Percentiles rank a stretch among this genome's conserved stretches.
phyloP scores from a whole-genome alignment of 2,329 filamentous ascomycete species.

The Lasiodiplodia sp. region DNA sequence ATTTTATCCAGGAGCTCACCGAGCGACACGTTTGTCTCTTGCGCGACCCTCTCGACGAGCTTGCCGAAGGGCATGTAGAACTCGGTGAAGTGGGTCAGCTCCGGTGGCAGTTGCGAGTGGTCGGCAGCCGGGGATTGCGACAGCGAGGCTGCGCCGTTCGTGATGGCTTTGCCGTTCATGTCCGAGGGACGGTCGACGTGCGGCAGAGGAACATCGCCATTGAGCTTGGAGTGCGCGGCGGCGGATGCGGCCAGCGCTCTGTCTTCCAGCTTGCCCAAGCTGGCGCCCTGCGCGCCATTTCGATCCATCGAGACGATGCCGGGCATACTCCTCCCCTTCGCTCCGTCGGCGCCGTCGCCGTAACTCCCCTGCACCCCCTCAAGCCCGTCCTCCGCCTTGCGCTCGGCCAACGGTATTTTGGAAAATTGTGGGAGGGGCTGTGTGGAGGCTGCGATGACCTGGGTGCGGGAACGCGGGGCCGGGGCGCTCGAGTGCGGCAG shows the following conservation, averaged over 20 bases:
- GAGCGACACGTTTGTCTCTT: conserved; percentile 82
- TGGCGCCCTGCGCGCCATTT: conserved; percentile 48
- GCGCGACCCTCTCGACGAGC: conserved; percentile 79
- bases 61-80: conserved; percentile 77
- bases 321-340: conserved; percentile 52
- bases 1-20: conserved; percentile 73
- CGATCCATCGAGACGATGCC: conserved; percentile 58
- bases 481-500: conserved; percentile 20
- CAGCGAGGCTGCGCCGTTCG: conserved; percentile 30
- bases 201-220: conserved; percentile 22
- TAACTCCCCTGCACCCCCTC: conserved; percentile 34
- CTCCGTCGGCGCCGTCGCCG: conserved; percentile 43
- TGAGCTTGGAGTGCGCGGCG: conserved; percentile 24
- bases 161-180: conserved; percentile 19
- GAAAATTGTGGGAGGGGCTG: conserved; percentile 16
- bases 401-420: conserved; percentile 30
- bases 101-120: conserved; percentile 53
- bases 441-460: conserved; percentile 11
- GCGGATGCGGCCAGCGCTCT: conserved; percentile 2
- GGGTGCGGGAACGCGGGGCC: conserved; percentile 23
- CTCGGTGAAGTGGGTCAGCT: conserved; percentile 72
- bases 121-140: conserved; percentile 28
- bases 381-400: conserved; percentile 28
- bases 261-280: conserved; percentile 33
- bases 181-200: conserved; percentile 28